A percentile compares a stretch with the other conserved stretches of the same genome.
Evolutionary conservation across 2,329 filamentous ascomycete genomes (phyloP).

Genomic region (Sordariomycetes sp.): DNA sequence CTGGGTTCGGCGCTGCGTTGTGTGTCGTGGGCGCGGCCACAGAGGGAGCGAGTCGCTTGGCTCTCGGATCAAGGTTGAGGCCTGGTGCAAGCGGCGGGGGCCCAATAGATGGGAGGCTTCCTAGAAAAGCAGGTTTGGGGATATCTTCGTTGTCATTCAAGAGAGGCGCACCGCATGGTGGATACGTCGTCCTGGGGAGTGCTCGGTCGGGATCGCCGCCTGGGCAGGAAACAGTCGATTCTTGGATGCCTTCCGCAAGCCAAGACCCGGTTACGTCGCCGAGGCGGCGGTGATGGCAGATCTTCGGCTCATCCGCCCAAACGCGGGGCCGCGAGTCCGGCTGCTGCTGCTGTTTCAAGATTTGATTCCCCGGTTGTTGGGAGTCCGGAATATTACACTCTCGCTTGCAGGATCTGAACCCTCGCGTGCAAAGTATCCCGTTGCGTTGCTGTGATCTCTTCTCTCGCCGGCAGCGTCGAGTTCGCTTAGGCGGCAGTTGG

Average conservation of each 20-base stretch:
- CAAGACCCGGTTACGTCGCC: not conserved
- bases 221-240: not conserved
- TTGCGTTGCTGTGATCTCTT: too few relatives aligned
- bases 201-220: not conserved
- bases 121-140: not conserved
- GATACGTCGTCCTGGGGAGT: not conserved
- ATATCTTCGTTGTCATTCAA: not conserved
- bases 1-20: constrained; percentile 12
- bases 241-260: not conserved
- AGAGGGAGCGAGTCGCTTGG: not conserved
- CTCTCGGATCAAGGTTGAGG: not conserved
- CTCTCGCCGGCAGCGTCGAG: too few relatives aligned
- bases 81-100: not conserved
- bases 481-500: too few relatives aligned
- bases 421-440: too few relatives aligned
- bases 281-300: not conserved
- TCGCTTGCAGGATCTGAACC: too few relatives aligned
- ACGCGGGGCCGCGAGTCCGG: not conserved
- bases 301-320: not conserved
- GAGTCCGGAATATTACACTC: too few relatives aligned
- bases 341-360: not conserved
- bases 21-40: not conserved
- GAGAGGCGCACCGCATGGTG: not conserved
- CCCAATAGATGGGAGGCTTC: not conserved
- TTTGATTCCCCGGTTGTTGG: not conserved